Base-by-base conservation (phyloP, 2,329 filamentous ascomycete genomes). In the Coniochaeta sp. region DNA sequence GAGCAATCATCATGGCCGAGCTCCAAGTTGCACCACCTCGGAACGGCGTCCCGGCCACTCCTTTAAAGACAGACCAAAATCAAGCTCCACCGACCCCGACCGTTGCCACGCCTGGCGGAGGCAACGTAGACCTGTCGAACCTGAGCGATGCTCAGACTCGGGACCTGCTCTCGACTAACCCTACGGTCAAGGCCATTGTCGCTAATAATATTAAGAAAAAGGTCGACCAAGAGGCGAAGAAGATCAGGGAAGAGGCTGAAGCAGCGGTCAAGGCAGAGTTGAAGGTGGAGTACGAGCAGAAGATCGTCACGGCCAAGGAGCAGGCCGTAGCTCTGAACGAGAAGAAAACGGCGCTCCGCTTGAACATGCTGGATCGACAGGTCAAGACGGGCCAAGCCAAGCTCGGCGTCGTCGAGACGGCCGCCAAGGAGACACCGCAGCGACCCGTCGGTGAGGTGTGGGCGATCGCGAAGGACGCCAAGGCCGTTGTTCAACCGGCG, bases 371-470 rank as follows among this genome's bases (percentile, higher is more conserved):
- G 6, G 88, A 93, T 65, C 90, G 88, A 66, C 86, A 88, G 70
- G 75, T 81, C 55, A 84, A 82, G 63, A 75, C 77, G 9, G 84
- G 87, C 0, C 80, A 81, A 57, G 89, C 88, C 4, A 96, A 95
- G 76, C 76, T 96, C 34, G 82, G 84, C 1, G 85, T 95, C 1
- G 89, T 98, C 3, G 84, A 92, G 68, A 89, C 86, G 55, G 93
- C 93, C 14, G 91, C 89, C 0, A 82, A 81, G n/a, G 89, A 96
- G 55, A 97, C 93, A 0, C 93, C 93, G 0, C 81, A 93, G 67
- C 87, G 86, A 70, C 85, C 92, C 0, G 91, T 98, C 4, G 84
- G 79, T 10, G 92, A 97, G 73, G 93, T 97, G 0, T 97, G 91
- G 90, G 86, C 89, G 64, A 77, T 90, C 59, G 92, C 89, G 0